These are phyloP conservation scores for Colletotrichum destructivum DNA, from an alignment of 2,329 filamentous ascomycete species.

Conservation along the genomic window DNA sequence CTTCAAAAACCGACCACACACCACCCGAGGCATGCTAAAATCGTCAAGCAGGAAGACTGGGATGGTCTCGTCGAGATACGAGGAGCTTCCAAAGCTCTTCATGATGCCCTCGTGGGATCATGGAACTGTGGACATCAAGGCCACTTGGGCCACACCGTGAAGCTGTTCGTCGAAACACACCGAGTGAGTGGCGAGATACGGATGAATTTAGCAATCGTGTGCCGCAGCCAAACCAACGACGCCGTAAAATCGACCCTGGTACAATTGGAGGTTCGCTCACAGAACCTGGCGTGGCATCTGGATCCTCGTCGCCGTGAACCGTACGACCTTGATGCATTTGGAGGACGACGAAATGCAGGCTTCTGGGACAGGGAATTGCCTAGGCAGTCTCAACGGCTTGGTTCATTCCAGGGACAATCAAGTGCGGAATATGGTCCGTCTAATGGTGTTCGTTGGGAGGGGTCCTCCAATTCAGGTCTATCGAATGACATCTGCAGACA, in stretches of 20 bases:
- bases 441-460: no score
- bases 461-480: slow-evolving; percentile 10
- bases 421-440: no score
- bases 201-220: slow-evolving; percentile 35
- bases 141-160: slow-evolving; percentile 27
- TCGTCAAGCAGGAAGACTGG: background rate
- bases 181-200: slow-evolving; percentile 14
- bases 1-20: background rate
- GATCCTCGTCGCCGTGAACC: no score
- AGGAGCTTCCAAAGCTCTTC: slow-evolving; percentile 17
- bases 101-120: slow-evolving; percentile 12
- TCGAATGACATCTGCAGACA: slow-evolving; percentile 29
- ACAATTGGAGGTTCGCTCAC: slow-evolving; percentile 26
- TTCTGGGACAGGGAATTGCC: no score
- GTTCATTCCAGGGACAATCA: no score
- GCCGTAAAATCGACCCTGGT: background rate
- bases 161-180: slow-evolving; percentile 33
- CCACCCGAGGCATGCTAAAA: background rate
- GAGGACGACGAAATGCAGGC: no score
- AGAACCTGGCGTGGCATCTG: no score
- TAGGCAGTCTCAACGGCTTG: no score
- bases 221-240: background rate
- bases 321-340: no score
- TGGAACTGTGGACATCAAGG: slow-evolving; percentile 28
- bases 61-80: slow-evolving; percentile 7